Conservation (phyloP, 1,139 yeast species). For the Debaryomycetaceae sp. region DNA sequence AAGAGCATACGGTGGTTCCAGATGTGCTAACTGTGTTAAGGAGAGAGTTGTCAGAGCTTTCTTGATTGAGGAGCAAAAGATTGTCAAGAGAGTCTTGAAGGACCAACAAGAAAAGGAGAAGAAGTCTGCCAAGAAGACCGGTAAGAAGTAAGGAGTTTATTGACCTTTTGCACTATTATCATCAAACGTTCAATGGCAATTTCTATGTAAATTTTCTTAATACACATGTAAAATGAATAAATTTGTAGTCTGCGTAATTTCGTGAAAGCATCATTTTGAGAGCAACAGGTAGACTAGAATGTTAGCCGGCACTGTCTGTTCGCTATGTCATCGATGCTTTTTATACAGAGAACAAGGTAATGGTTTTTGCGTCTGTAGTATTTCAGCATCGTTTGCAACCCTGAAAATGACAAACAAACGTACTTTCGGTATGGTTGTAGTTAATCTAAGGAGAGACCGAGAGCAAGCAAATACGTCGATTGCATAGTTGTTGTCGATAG, state of each 20-base stretch:
- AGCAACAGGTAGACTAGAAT: no score
- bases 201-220: background rate
- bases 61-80: constrained; percentile 99
- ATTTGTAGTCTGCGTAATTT: background rate
- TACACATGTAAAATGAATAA: background rate
- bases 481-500: no score
- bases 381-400: no score
- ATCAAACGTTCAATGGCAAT: background rate
- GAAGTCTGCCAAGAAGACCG: constrained; percentile 39
- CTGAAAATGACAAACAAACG: no score
- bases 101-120: constrained; percentile 88
- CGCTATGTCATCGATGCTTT: no score
- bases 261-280: no score
- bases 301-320: no score
- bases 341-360: no score
- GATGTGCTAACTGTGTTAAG: constrained; percentile 98
- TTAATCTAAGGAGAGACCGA: no score
- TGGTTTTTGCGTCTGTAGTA: no score
- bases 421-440: no score
- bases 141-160: constrained; percentile 28
- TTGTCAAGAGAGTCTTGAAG: constrained; percentile 97
- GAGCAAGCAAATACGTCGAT: no score
- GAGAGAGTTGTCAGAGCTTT: constrained; percentile 99
- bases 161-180: background rate
- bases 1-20: constrained; percentile 99